These are phyloP conservation scores for Flaveria robusta DNA, from an alignment of 129 eudicot genomes.

Conservation along the genomic window DNA sequence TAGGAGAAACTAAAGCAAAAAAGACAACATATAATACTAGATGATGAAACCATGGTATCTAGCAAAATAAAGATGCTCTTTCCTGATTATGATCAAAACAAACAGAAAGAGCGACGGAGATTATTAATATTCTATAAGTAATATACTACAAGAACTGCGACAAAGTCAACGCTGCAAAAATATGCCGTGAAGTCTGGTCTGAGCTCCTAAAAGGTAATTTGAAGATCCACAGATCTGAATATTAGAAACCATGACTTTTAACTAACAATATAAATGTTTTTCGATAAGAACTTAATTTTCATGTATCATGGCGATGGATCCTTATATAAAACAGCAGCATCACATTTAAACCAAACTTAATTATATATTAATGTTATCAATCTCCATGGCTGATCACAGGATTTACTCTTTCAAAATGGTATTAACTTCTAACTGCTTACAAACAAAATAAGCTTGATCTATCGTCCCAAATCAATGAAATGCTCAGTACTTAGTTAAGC, in stretches of 20 bases:
- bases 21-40: background rate
- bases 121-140: background rate
- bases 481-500: too few relatives aligned
- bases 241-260: too few relatives aligned
- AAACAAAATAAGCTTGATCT: background rate
- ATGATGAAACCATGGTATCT: slow-evolving; percentile 20
- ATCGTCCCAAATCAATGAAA: background rate
- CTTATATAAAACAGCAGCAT: background rate
- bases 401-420: background rate
- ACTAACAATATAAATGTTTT: too few relatives aligned
- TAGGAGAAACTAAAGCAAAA: slow-evolving; percentile 1
- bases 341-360: background rate
- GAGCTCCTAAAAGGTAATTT: slow-evolving; percentile 3
- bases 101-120: background rate
- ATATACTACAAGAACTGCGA: slow-evolving; percentile 17
- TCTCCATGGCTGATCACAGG: background rate
- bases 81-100: slow-evolving; percentile 6
- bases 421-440: background rate
- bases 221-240: background rate
- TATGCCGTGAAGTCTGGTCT: slow-evolving; percentile 5
- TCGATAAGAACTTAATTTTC: background rate
- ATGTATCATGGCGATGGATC: background rate
- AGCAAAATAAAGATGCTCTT: slow-evolving; percentile 12
- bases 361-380: background rate
- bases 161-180: slow-evolving; percentile 14